These are phyloP conservation scores for Cyathus striatus DNA, from an alignment of 768 basidiomycete genomes.

Conservation along the genomic window DNA sequence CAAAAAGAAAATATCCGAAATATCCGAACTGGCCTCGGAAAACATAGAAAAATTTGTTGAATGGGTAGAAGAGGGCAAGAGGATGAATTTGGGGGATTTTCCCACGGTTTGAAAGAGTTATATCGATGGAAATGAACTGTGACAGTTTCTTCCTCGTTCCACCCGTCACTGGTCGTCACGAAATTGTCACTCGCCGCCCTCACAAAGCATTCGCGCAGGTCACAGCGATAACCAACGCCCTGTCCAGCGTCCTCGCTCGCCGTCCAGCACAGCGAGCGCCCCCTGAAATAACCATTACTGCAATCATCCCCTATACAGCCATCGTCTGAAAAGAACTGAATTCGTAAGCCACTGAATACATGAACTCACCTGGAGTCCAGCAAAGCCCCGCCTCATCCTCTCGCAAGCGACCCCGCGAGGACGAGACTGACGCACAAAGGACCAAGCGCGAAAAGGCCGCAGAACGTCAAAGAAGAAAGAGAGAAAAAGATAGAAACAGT, in stretches of 20 bases:
- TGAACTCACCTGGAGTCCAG: slow-evolving; percentile 18
- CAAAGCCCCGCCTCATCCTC: slow-evolving; percentile 23
- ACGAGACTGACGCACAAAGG: slow-evolving; percentile 69
- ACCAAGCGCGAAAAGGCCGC: slow-evolving; percentile 84
- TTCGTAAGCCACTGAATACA: slow-evolving; percentile 12
- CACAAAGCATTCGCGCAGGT: slow-evolving; percentile 32
- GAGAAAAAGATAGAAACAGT: slow-evolving; percentile 57
- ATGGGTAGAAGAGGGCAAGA: too few relatives aligned
- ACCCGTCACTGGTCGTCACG: slow-evolving; percentile 45
- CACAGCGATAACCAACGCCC: slow-evolving; percentile 33
- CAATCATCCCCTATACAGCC: neutral
- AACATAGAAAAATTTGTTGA: too few relatives aligned
- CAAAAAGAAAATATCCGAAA: too few relatives aligned
- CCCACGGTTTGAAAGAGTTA: too few relatives aligned
- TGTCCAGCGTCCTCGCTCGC: slow-evolving; percentile 13
- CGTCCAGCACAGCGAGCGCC: neutral
- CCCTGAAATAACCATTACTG: neutral
- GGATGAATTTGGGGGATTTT: too few relatives aligned
- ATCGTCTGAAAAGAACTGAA: too few relatives aligned
- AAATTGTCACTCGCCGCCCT: slow-evolving; percentile 39
- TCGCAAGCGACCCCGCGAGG: slow-evolving; percentile 59
- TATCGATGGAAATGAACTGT: too few relatives aligned
- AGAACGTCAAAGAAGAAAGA: slow-evolving; percentile 78
- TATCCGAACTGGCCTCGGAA: too few relatives aligned
- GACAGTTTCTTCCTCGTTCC: slow-evolving; percentile 17